Conservation (phyloP, 805 yeast species). For the baker's yeast (Saccharomyces cerevisiae) region DNA sequence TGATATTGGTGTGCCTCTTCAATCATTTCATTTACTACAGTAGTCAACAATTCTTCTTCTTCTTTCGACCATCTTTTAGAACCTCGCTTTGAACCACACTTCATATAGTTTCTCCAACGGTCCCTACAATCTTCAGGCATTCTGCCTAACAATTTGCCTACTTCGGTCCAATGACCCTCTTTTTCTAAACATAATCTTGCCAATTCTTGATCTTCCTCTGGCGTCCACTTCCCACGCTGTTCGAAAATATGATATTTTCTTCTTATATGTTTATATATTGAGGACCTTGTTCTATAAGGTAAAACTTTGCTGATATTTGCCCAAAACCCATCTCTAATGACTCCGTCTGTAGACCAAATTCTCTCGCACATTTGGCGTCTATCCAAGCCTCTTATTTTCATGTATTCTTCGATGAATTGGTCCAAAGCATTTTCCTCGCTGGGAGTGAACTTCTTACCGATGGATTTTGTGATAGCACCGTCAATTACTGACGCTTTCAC, state of each 20-base stretch:
- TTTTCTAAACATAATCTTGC: slow-evolving; percentile 53
- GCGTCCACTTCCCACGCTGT: slow-evolving; percentile 85
- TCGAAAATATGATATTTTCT: slow-evolving; percentile 82
- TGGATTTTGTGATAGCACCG: slow-evolving; percentile 26
- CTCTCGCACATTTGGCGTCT: slow-evolving; percentile 69
- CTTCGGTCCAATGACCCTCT: slow-evolving; percentile 82
- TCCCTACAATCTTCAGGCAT: slow-evolving; percentile 99
- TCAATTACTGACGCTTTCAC: slow-evolving; percentile 34
- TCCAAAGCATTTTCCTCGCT: slow-evolving; percentile 67
- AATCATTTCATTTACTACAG: slow-evolving; percentile 45
- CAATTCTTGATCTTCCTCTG: slow-evolving; percentile 66
- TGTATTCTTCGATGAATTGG: slow-evolving; percentile 61
- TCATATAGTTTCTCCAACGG: slow-evolving; percentile 90
- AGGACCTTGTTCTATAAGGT: slow-evolving; percentile 80
- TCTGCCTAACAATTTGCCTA: slow-evolving; percentile 72
- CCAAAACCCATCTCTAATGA: slow-evolving; percentile 85
- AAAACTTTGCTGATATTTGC: slow-evolving; percentile 67
- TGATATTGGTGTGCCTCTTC: slow-evolving; percentile 24
- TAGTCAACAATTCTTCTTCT: slow-evolving; percentile 57
- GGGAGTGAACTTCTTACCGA: slow-evolving; percentile 28
- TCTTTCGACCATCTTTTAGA: slow-evolving; percentile 70
- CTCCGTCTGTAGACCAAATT: slow-evolving; percentile 80
- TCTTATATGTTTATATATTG: slow-evolving; percentile 87
- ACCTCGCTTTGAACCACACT: slow-evolving; percentile 74
- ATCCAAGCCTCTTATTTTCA: slow-evolving; percentile 51